Base-by-base conservation (phyloP, 2,329 filamentous ascomycete species). In the Pseudogymnoascus pannorum region DNA sequence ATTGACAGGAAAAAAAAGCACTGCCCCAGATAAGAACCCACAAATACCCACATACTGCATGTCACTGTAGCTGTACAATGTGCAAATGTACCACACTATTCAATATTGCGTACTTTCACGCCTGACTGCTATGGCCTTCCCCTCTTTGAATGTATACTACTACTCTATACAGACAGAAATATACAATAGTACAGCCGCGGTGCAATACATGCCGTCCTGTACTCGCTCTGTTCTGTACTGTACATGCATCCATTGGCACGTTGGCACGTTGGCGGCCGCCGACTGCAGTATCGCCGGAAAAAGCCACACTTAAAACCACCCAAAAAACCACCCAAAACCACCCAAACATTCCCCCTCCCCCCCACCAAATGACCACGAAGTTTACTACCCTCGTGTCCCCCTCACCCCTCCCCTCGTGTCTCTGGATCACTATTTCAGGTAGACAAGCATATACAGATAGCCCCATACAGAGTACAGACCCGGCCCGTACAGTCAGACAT, bases 261-360 rank as follows among this genome's bases (percentile, higher is more conserved):
- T 54, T 51, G 44, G 44, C 44, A 51, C 44, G 44, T 54, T 54
- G 44, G 44, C 26, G 44, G 24, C 44, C 44, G 44, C 26, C 4
- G n/a, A 54, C 14, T 26, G 44, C 24, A 54, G 24, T 54, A 54
- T 54, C 44, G 24, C 29, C 44, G 24, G 44, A 54, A 54, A 54
- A 54, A 54, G 44, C 44, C 44, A 54, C 44, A 54, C 44, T 54
- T 54, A 54, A 54, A 54, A 54, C 44, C 24, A 54, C 44, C 44
- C 38, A 42, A 20, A 20, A 42, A 35, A 35, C 33, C 38, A 24
- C 38, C 16, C 42, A 48, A 48, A 48, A 26, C 42, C n/a, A 51
- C 42, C 44, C 44, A 51, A 29, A 18, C 24, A 29, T 7, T 6
- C 44, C 24, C 22, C 24, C 9, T 29, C 44, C 42, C 42, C 42